Evolutionary conservation across 768 basidiomycete genomes (phyloP), one percentile per base, ranked within the genome.

Genomic region (Suillus bovinus): DNA sequence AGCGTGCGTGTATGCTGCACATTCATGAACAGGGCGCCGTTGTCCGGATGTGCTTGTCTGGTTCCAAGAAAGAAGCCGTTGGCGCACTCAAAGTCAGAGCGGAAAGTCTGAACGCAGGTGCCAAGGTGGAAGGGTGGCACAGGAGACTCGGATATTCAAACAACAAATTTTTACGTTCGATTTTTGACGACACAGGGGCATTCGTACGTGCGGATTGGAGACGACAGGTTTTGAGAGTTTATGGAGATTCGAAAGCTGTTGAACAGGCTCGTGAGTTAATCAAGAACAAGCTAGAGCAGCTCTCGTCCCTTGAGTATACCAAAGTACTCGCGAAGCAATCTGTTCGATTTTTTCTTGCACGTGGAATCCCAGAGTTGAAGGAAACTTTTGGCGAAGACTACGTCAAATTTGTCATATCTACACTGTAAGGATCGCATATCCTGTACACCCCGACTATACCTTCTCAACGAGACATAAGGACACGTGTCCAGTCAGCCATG

Each of bases 41-140:
- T 9, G 76, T 81, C 49, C 71, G 74, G 17, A 77, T 87, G 44
- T 77, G 72, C 5, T 76, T 87, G n/a, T 66, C 74, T 1, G 86
- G 86, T 0, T 76, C 81, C 16, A 81, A 82, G 56, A 83, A 83
- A 71, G 81, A 82, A 64, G 79, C 79, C 2, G 78, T 82, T 1
- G 87, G 87, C 1, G 76, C 79, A 5, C 67, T 88, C 63, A 88
- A 87, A 72, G 86, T 87, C 13, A 75, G 86, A 58, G 82, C 85
- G 0, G 87, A 88, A 69, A 80, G 75, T 57, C 68, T 88, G 42
- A 81, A 78, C 3, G 76, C 76, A 27, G 86, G 86, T 7, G 80
- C 83, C 42, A 81, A 72, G 39, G 72, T 87, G 3, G 71, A 72
- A 4, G 77, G 77, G 38, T 87, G 85, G 86, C 85, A 86, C 70